phyloP scores from a whole-genome alignment of 495 filamentous ascomycete species.

The Xylaria nigripes region DNA sequence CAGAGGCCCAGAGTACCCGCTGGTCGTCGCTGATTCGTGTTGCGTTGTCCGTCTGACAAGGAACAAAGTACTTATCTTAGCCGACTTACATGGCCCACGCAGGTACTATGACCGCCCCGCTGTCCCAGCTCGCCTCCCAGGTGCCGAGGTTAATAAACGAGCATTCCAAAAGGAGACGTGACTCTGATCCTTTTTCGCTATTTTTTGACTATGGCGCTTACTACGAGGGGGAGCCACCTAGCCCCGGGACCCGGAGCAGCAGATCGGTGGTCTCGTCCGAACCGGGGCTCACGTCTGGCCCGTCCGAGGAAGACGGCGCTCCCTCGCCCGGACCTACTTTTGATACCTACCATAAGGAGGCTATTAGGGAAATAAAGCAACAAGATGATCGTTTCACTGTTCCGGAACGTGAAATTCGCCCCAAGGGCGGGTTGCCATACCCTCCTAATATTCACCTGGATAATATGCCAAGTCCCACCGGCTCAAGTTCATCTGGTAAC shows the following conservation, averaged over 20 bases:
- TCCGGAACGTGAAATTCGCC: conserved; percentile 25
- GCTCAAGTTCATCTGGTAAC: conserved; percentile 8
- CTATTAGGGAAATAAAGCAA: conserved; percentile 24
- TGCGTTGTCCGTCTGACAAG: conserved; percentile 29
- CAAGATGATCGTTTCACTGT: conserved; percentile 29
- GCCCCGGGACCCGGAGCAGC: conserved; percentile 28
- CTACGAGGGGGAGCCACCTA: conserved; percentile 22
- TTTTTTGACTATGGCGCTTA: conserved; percentile 29
- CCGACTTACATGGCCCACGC: conserved; percentile 32
- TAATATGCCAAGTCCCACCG: conserved; percentile 17
- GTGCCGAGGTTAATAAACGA: conserved; percentile 29
- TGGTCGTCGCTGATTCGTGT: conserved; percentile 30
- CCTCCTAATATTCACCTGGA: conserved; percentile 28
- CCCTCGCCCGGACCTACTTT: conserved; percentile 24
- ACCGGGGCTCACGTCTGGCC: conserved; percentile 27
- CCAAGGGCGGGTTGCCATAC: conserved; percentile 24
- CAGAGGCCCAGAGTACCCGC: conserved; percentile 23
- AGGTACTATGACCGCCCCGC: conserved; percentile 24
- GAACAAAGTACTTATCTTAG: conserved; percentile 30
- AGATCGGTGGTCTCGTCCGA: conserved; percentile 27
- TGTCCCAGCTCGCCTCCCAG: conserved; percentile 28
- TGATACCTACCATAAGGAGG: conserved; percentile 26
- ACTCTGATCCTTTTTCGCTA: conserved; percentile 24
- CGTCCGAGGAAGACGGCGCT: conserved; percentile 29
- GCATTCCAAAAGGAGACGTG: conserved; percentile 19